Evolutionary conservation across 371 early-diverging fungal genomes (phyloP).

Genomic region (Apophysomyces elegans): DNA sequence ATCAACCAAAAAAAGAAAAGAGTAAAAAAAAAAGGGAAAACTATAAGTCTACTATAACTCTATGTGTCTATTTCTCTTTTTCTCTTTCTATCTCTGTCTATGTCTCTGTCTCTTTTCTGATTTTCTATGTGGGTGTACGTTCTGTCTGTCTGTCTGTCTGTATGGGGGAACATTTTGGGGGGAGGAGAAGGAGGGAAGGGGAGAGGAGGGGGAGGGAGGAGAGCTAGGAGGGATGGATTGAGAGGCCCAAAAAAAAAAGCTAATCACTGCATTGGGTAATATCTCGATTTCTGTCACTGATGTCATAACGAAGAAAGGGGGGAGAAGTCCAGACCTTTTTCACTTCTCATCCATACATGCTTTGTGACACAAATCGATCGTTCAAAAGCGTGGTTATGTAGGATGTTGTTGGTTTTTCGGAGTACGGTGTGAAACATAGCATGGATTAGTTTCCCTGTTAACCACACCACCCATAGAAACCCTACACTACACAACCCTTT

Average conservation of each 20-base stretch:
- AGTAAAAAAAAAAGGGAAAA: no score
- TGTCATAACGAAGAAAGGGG: not conserved
- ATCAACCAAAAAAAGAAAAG: no score
- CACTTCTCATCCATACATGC: not conserved
- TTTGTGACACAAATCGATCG: slow-evolving; percentile 10
- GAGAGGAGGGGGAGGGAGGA: not conserved
- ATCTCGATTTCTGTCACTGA: slow-evolving; percentile 10
- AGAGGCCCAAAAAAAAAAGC: not conserved
- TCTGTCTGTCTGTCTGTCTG: no score
- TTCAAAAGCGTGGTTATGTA: not conserved
- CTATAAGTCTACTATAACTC: no score
- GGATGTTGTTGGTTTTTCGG: slow-evolving; percentile 8
- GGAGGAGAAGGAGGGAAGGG: not conserved
- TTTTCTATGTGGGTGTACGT: no score
- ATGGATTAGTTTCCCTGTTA: not conserved
- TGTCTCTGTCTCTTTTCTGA: no score
- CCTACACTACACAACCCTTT: not conserved
- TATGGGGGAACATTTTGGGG: not conserved
- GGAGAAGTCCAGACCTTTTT: slow-evolving; percentile 1
- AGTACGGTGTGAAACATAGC: slow-evolving; percentile 9
- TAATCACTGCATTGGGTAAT: slow-evolving; percentile 8
- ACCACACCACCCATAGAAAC: no score
- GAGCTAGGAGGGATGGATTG: not conserved
- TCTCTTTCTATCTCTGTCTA: not conserved
- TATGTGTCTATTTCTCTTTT: not conserved